Conservation (phyloP, 768 basidiomycete species). For the Fistulinella prunicolor region DNA sequence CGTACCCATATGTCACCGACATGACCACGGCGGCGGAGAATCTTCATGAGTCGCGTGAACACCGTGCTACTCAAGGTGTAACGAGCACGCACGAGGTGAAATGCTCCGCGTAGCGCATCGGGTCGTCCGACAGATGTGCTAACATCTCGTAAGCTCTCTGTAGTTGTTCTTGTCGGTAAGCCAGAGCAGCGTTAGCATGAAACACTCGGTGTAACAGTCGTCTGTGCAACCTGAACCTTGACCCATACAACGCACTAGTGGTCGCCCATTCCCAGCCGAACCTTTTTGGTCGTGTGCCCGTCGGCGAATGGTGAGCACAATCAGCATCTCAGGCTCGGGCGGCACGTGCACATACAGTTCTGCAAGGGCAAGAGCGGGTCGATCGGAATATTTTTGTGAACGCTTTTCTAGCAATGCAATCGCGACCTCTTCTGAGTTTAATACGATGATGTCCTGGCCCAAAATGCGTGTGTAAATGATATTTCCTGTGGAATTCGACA, state of each 20-base stretch:
- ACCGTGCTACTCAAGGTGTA: no score
- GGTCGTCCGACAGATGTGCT: slow-evolving; percentile 5
- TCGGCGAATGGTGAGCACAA: neutral
- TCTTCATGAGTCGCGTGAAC: no score
- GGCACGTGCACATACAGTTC: slow-evolving; percentile 3
- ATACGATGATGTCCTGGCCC: slow-evolving; percentile 45
- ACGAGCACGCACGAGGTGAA: slow-evolving; percentile 12
- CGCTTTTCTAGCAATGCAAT: slow-evolving; percentile 51
- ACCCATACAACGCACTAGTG: slow-evolving; percentile 18
- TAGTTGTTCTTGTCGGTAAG: slow-evolving; percentile 16
- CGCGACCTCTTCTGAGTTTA: slow-evolving; percentile 46
- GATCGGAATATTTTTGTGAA: slow-evolving; percentile 47
- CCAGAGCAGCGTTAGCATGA: slow-evolving; percentile 6
- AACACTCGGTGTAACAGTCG: slow-evolving; percentile 19
- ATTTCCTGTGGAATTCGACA: no score
- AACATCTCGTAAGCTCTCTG: slow-evolving; percentile 11
- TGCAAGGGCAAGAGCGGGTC: slow-evolving; percentile 1
- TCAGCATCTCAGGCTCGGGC: no score
- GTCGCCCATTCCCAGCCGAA: slow-evolving; percentile 21
- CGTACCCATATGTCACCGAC: slow-evolving; percentile 18
- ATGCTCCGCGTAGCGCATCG: slow-evolving; percentile 5
- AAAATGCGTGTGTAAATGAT: slow-evolving; percentile 28
- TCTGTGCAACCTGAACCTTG: slow-evolving; percentile 22
- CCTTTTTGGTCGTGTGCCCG: slow-evolving; percentile 1
- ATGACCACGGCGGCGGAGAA: slow-evolving; percentile 4